Evolutionary conservation across 2,329 filamentous ascomycete genomes (phyloP).

Genomic region (Fusarium tricinctum): DNA sequence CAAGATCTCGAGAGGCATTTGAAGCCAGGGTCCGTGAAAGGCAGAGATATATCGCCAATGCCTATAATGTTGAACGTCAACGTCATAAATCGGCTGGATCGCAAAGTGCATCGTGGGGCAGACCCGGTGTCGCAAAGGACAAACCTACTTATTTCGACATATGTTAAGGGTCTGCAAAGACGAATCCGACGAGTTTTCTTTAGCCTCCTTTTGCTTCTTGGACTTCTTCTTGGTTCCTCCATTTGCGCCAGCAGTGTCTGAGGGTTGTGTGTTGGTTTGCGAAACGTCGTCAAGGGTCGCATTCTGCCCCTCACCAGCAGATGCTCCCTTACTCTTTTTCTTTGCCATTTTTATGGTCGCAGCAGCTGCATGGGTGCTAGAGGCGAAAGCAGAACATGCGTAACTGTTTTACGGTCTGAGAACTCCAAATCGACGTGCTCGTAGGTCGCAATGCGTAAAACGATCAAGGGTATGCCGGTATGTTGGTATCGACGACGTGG

Average conservation of each 20-base stretch:
- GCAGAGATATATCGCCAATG: conserved; percentile 89
- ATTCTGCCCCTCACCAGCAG: conserved; percentile 34
- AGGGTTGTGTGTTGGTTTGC: conserved; percentile 26
- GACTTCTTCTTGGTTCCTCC: conserved; percentile 31
- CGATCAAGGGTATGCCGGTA: conserved; percentile 22
- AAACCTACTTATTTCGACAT: conserved; percentile 77
- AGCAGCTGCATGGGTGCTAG: conserved; percentile 14
- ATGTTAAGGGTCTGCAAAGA: conserved; percentile 45
- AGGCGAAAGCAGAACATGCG: conserved; percentile 7
- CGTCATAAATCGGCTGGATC: not conserved
- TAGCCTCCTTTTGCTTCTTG: conserved; percentile 28
- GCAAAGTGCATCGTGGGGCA: conserved; percentile 3
- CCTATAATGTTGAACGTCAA: conserved; percentile 64
- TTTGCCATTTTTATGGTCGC: conserved; percentile 57
- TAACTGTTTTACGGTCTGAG: not conserved
- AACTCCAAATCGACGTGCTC: conserved; percentile 2
- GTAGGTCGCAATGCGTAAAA: conserved; percentile 16
- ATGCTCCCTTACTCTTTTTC: conserved; percentile 66
- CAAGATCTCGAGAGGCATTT: conserved; percentile 82
- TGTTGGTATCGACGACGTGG: conserved; percentile 36
- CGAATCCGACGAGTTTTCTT: conserved; percentile 17
- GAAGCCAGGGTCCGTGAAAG: conserved; percentile 87
- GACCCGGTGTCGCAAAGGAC: conserved; percentile 9
- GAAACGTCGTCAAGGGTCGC: conserved; percentile 21
- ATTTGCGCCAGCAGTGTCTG: conserved; percentile 17